Conservation (phyloP, 192 early-diverging fungal species). For the Dissophora ornata region DNA sequence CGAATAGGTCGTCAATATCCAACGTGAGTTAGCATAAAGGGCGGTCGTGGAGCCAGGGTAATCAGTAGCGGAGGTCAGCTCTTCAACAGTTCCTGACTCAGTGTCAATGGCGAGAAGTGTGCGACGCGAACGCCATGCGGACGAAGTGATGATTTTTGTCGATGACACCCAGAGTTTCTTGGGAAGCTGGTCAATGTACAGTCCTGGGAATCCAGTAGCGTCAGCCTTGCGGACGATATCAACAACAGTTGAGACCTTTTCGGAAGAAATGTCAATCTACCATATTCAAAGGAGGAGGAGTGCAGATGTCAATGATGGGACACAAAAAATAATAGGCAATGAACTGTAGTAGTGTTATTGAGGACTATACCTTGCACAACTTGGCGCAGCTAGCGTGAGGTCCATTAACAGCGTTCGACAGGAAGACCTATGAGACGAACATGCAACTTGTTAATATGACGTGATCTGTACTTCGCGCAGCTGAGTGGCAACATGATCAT, state of each 20-base stretch:
- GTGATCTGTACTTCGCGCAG: too few relatives aligned
- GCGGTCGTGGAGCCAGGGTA: conserved; percentile 57
- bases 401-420: conserved; percentile 70
- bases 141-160: conserved; percentile 32
- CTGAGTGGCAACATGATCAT: not conserved
- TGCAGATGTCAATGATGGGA: not conserved
- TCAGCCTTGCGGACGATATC: conserved; percentile 53
- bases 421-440: conserved; percentile 57
- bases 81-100: conserved; percentile 56
- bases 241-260: conserved; percentile 38
- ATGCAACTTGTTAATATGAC: too few relatives aligned
- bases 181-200: conserved; percentile 72
- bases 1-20: conserved; percentile 60
- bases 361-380: conserved; percentile 55
- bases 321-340: too few relatives aligned
- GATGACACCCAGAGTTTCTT: conserved; percentile 33
- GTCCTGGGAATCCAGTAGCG: conserved; percentile 70
- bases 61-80: conserved; percentile 59
- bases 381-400: conserved; percentile 75
- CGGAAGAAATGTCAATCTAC: conserved; percentile 27
- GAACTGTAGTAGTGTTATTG: too few relatives aligned
- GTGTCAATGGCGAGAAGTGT: conserved; percentile 55
- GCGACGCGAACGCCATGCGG: conserved; percentile 40
- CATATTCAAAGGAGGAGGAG: too few relatives aligned
- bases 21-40: conserved; percentile 57